Evolutionary conservation across 129 eudicot species (phyloP).

Genomic region (Helianthus tuberosus): DNA sequence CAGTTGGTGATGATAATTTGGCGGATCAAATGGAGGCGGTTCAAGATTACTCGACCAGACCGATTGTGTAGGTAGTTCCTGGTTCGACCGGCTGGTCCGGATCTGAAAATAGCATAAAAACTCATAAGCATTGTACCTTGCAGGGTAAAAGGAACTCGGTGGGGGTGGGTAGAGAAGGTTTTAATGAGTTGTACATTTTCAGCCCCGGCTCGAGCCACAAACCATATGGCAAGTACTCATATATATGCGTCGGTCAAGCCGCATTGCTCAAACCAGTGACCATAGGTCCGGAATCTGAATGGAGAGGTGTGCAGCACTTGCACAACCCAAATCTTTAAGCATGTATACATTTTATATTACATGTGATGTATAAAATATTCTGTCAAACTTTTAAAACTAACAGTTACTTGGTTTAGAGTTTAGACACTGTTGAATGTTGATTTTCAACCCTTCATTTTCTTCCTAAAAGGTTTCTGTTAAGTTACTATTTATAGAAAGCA

Average conservation of each 20-base stretch:
- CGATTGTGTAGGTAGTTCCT: no score
- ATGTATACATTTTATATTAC: constrained; percentile 25
- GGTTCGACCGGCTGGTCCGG: no score
- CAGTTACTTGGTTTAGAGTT: neutral
- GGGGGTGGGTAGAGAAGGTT: constrained; percentile 59
- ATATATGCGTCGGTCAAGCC: constrained; percentile 69
- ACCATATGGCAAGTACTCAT: constrained; percentile 67
- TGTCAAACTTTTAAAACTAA: neutral
- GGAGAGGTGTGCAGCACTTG: constrained; percentile 75
- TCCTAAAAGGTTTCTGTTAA: constrained; percentile 28
- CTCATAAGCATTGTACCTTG: neutral
- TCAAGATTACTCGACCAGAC: no score
- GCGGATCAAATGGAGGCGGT: no score
- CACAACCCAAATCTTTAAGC: constrained; percentile 70
- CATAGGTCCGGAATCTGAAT: constrained; percentile 51
- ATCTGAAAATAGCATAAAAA: no score
- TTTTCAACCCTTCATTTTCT: constrained; percentile 14
- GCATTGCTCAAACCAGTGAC: constrained; percentile 75
- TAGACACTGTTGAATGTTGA: neutral
- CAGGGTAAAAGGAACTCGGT: constrained; percentile 93
- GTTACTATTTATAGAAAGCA: constrained; percentile 28
- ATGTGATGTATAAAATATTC: constrained; percentile 6
- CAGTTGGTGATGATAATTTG: no score
- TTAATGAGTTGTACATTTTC: constrained; percentile 69
- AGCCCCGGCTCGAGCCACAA: constrained; percentile 88